Base-by-base conservation (phyloP, 345 rosid genomes). In the Gossypium arboreum region DNA sequence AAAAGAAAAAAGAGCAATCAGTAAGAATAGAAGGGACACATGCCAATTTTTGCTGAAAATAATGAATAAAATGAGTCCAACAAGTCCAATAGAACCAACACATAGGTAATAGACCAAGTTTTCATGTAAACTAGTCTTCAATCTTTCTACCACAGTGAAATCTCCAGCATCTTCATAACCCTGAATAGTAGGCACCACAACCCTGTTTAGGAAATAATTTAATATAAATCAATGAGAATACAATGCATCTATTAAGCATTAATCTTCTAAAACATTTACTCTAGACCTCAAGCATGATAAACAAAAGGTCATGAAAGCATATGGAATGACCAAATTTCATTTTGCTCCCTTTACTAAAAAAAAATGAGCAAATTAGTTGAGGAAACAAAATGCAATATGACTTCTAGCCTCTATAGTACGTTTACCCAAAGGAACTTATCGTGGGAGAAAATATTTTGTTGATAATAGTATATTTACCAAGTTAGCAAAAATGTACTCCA, bases 81-180 rank as follows among this genome's bases (percentile, higher is more conserved):
- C 73, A 51, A 91, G 85, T 57, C 89, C 97, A 74, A 88, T 72
- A 68, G 83, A 84, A 81, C 97, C 94, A 65, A 91, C 90, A 34
- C 89, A 83, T 45, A 91, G 86, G 81, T 89, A 89, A 81, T 89
- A 91, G 50, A 86, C 83, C 79, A 91, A 82, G 87, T 91, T 91
- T 52, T 81, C 88, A 65, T 81, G 94, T 43, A 89, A 58, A 64
- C 97, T 91, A n/a, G 90, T 91, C 88, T 77, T 86, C 81, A 91
- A 77, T 82, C 90, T 85, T 85, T 91, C 97, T 11, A 83, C 78
- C 77, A 89, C 68, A 6, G 89, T 89, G 77, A 88, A 91, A 79
- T 91, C 97, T 56, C 97, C 97, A 45, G 97, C 97, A 88, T 89
- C 97, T 91, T 91, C 97, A 80, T 80, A 89, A 83, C 97, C 92